These are phyloP conservation scores for Chytriomyces confervae DNA, from an alignment of 192 early-diverging fungal species.

Conservation along the genomic window DNA sequence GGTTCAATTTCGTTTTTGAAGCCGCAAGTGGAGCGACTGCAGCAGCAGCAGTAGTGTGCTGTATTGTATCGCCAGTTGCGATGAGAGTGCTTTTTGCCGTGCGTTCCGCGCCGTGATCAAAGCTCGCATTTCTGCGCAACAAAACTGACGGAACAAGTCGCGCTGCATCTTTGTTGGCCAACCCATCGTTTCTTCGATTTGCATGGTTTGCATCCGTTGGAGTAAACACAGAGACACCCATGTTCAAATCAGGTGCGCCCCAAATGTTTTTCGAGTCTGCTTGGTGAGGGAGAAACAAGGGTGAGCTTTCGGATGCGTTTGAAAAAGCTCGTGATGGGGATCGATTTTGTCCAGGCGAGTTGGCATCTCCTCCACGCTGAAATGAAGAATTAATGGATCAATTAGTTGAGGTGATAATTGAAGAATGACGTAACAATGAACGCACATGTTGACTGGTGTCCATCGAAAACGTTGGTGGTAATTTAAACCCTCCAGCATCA, in stretches of 20 bases:
- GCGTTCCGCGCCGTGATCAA: not conserved
- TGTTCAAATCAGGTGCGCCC: constrained; percentile 37
- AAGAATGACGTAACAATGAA: not conserved
- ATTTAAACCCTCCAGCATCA: constrained; percentile 6
- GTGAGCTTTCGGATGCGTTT: constrained; percentile 3
- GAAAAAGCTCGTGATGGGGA: not conserved
- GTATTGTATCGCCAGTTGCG: no score
- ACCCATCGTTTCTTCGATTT: not conserved
- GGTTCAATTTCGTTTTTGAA: constrained; percentile 14
- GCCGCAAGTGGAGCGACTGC: not conserved
- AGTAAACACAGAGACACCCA: constrained; percentile 24
- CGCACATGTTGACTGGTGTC: constrained; percentile 1
- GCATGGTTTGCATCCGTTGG: not conserved
- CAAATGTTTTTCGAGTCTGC: constrained; percentile 36
- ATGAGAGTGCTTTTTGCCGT: not conserved
- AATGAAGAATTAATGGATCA: not conserved
- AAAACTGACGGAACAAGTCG: constrained; percentile 20
- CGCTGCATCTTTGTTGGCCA: not conserved
- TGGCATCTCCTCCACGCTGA: not conserved
- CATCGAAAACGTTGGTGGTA: constrained; percentile 17
- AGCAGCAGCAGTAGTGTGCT: no score
- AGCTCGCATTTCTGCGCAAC: constrained; percentile 8
- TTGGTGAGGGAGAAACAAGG: constrained; percentile 15
- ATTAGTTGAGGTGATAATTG: not conserved
- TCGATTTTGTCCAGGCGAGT: not conserved